Evolutionary conservation across 164 flowering plant species (phyloP).

Genomic region (Berberis vulgaris): DNA sequence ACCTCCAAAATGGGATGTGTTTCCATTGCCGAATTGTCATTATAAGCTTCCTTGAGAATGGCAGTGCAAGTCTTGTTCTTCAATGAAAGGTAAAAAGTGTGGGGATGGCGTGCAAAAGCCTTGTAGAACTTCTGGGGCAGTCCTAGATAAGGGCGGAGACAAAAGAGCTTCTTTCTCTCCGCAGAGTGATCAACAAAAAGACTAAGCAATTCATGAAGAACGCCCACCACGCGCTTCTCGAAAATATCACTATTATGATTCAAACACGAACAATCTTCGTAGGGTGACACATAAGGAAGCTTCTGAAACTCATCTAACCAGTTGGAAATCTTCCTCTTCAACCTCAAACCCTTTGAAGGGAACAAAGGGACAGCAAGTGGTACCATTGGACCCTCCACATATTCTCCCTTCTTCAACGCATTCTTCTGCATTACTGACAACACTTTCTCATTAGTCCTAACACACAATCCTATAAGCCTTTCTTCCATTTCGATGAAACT

Average conservation of each 20-base stretch:
- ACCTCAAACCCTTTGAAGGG: conserved; percentile 70
- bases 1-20: conserved; percentile 57
- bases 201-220: conserved; percentile 78
- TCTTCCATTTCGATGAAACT: conserved; percentile 58
- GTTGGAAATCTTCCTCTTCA: conserved; percentile 57
- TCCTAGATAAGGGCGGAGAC: conserved; percentile 54
- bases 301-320: conserved; percentile 72
- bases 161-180: conserved; percentile 59
- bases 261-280: conserved; percentile 50
- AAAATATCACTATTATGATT: conserved; percentile 51
- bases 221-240: conserved; percentile 73
- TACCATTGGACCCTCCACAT: conserved; percentile 8
- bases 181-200: conserved; percentile 74
- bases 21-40: conserved; percentile 33
- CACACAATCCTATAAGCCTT: conserved; percentile 43
- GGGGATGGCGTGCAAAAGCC: conserved; percentile 76
- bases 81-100: conserved; percentile 71
- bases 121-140: conserved; percentile 78
- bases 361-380: conserved; percentile 47
- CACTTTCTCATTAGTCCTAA: conserved; percentile 26
- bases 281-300: conserved; percentile 77
- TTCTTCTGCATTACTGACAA: conserved; percentile 50
- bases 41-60: conserved; percentile 71
- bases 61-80: conserved; percentile 71
- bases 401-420: conserved; percentile 22